Conservation (phyloP, 371 early-diverging fungal species). For the Rhizopus arrhizus region DNA sequence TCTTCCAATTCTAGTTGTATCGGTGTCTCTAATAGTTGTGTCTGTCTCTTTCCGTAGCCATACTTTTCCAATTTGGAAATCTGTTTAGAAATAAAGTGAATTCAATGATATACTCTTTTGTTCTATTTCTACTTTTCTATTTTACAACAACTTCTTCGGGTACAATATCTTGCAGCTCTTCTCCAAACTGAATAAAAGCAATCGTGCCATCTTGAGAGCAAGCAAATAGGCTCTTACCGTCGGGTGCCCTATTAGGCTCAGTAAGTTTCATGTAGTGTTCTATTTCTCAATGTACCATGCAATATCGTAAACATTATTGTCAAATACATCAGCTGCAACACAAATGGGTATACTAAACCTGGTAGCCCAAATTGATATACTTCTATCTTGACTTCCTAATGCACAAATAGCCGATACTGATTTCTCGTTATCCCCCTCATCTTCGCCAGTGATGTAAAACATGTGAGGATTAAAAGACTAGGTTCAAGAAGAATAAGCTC, state of each 20-base stretch:
- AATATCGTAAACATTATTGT: slow-evolving; percentile 85
- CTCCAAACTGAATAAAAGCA: slow-evolving; percentile 68
- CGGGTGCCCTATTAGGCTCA: slow-evolving; percentile 57
- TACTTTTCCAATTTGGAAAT: slow-evolving; percentile 62
- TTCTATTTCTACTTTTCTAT: not conserved
- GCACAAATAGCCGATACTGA: slow-evolving; percentile 75
- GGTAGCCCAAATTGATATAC: slow-evolving; percentile 90
- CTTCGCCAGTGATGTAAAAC: slow-evolving; percentile 55
- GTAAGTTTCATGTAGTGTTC: not conserved
- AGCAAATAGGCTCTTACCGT: slow-evolving; percentile 79
- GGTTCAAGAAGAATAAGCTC: not conserved
- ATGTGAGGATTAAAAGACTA: slow-evolving; percentile 79
- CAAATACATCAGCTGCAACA: slow-evolving; percentile 75
- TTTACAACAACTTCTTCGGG: slow-evolving; percentile 59
- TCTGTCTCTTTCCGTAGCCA: slow-evolving; percentile 68
- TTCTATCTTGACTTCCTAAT: slow-evolving; percentile 89
- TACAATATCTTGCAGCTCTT: slow-evolving; percentile 71
- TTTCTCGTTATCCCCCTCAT: slow-evolving; percentile 19
- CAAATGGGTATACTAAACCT: slow-evolving; percentile 73
- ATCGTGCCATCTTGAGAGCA: slow-evolving; percentile 95
- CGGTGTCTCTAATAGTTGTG: slow-evolving; percentile 63
- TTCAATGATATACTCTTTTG: not conserved
- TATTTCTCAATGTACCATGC: slow-evolving; percentile 66
- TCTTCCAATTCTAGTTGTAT: slow-evolving; percentile 68
- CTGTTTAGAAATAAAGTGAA: slow-evolving; percentile 42